A percentile compares a stretch with the other conserved stretches of the same genome.
These are phyloP conservation scores for Xanthoconium separans DNA, from an alignment of 1,284 basidiomycete genomes.

Conservation along the genomic window DNA sequence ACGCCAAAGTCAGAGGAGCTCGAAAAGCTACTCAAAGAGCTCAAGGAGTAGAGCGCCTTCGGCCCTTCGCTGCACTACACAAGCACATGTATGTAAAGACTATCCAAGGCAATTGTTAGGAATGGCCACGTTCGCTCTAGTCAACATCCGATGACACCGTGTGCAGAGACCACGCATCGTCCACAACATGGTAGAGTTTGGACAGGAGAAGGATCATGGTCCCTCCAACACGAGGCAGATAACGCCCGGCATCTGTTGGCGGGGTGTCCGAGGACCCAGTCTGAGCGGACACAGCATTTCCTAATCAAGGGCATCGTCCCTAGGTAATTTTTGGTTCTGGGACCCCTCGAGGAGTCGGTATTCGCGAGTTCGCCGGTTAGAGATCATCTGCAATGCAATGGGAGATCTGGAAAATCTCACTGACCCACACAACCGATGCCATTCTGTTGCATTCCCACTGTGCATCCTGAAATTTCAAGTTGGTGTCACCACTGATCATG, in stretches of 20 bases:
- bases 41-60: slow-evolving; percentile 48
- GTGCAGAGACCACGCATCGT: slow-evolving; percentile 1
- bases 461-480: slow-evolving; percentile 6
- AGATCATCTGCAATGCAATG: neutral
- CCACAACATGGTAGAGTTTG: too few species aligned
- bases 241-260: slow-evolving; percentile 31
- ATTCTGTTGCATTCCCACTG: slow-evolving; percentile 5
- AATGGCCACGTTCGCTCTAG: neutral
- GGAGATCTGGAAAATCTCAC: neutral
- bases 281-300: slow-evolving; percentile 8
- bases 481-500: slow-evolving; percentile 8
- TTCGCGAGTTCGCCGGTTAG: too few species aligned
- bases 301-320: slow-evolving; percentile 2
- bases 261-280: slow-evolving; percentile 23
- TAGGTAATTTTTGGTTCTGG: slow-evolving; percentile 11
- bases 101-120: neutral
- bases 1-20: slow-evolving; percentile 49
- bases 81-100: slow-evolving; percentile 4
- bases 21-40: slow-evolving; percentile 57
- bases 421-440: neutral
- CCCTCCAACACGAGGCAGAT: slow-evolving; percentile 25
- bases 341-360: neutral
- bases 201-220: neutral
- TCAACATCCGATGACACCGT: slow-evolving; percentile 10
- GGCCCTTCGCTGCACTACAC: too few species aligned